A percentile compares a stretch with the other conserved stretches of the same genome.
Evolutionary conservation across 192 early-diverging fungal species (phyloP).

Genomic region (Coemansia sp.): DNA sequence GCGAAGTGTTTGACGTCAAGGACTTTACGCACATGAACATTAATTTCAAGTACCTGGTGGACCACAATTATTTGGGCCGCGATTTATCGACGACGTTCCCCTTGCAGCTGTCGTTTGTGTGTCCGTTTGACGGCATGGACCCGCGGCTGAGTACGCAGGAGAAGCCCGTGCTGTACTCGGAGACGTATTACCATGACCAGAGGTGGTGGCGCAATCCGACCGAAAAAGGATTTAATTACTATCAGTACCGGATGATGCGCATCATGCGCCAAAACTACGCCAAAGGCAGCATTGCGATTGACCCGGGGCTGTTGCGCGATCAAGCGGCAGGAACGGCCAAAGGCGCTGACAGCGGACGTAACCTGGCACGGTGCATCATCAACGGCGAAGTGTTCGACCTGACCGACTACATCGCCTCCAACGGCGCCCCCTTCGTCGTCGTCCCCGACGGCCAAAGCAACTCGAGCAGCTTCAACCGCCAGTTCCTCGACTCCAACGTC

Average conservation of each 20-base stretch:
- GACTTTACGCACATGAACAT: constrained; percentile 59
- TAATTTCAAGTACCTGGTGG: constrained; percentile 48
- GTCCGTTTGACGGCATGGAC: constrained; percentile 57
- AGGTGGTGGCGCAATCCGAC: constrained; percentile 55
- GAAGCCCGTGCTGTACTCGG: constrained; percentile 57
- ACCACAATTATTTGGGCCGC: constrained; percentile 62
- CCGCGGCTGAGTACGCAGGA: constrained; percentile 49
- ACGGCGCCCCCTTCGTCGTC: constrained; percentile 48
- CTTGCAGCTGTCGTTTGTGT: constrained; percentile 60
- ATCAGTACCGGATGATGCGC: constrained; percentile 59
- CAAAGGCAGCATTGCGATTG: constrained; percentile 62
- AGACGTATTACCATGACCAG: constrained; percentile 68
- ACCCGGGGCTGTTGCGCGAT: constrained; percentile 52
- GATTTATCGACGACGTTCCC: constrained; percentile 72
- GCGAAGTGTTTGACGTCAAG: constrained; percentile 76
- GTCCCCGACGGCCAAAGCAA: constrained; percentile 49
- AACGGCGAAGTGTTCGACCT: constrained; percentile 71
- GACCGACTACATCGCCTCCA: constrained; percentile 62
- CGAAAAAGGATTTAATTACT: constrained; percentile 65
- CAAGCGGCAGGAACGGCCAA: constrained; percentile 48
- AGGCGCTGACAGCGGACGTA: constrained; percentile 42
- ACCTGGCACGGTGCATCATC: constrained; percentile 59
- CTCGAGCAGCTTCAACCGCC: constrained; percentile 41
- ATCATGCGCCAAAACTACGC: constrained; percentile 66
- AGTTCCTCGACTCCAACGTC: constrained; percentile 63